Conservation (phyloP, 129 eudicot genomes). For the Tanacetum coccineum region DNA sequence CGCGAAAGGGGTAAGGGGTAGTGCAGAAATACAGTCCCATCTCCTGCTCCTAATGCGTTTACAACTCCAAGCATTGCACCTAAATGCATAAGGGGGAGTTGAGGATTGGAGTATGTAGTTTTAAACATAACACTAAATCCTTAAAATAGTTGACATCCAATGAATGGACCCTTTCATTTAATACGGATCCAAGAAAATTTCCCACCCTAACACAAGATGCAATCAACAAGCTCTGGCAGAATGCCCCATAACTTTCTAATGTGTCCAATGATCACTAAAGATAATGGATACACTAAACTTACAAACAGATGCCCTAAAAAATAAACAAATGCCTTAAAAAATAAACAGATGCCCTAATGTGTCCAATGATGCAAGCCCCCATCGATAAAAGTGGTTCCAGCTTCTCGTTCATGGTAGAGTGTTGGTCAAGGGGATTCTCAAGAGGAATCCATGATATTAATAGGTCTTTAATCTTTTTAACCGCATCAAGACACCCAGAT, state of each 20-base stretch:
- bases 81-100: slow-evolving; percentile 65
- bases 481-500: slow-evolving; percentile 61
- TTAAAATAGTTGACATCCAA: slow-evolving; percentile 41
- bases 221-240: slow-evolving; percentile 67
- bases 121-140: slow-evolving; percentile 48
- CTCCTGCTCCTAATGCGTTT: slow-evolving; percentile 83
- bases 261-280: too few species aligned
- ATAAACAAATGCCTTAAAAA: too few species aligned
- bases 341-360: too few species aligned
- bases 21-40: slow-evolving; percentile 48
- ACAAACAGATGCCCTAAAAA: too few species aligned
- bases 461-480: slow-evolving; percentile 44
- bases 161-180: slow-evolving; percentile 64
- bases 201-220: slow-evolving; percentile 88
- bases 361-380: too few species aligned
- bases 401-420: too few species aligned
- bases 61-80: slow-evolving; percentile 97
- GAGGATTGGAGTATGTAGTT: slow-evolving; percentile 48
- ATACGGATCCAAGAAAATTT: slow-evolving; percentile 58
- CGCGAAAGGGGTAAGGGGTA: slow-evolving; percentile 29
- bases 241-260: slow-evolving; percentile 43
- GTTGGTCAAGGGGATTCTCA: slow-evolving; percentile 18
- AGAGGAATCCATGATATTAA: slow-evolving; percentile 62
- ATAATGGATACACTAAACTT: too few species aligned
- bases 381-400: slow-evolving; percentile 36